Base-by-base conservation (phyloP, 2,329 filamentous ascomycete genomes). In the Aspergillus unguis region DNA sequence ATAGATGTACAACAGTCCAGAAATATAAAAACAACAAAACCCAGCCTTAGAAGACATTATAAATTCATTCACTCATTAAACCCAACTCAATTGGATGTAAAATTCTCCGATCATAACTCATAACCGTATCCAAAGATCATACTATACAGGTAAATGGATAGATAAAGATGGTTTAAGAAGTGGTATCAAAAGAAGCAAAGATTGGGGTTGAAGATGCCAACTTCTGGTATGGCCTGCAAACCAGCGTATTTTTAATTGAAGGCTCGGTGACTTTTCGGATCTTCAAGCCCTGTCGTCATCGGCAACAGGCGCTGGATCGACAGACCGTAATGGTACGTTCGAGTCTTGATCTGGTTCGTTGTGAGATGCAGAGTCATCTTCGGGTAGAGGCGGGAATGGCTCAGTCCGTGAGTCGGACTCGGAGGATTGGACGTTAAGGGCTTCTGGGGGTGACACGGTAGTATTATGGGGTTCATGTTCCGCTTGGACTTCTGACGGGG, bases 321-420 rank as follows among this genome's bases (percentile, higher is more conserved):
- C 36, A 27, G 44, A 25, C n/a, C 10, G n/a, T 9, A 36, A 9
- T 26, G n/a, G 27, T 8, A 46, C 26, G 31, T 10, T 10, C 33
- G 31, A 26, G 38, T 48, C 32, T 28, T 41, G 42, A 5, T n/a
- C 43, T 54, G 17, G 26, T 45, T 50, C 42, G 40, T 11, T n/a
- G 2, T 40, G 56, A n/a, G 47, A 55, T 23, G 38, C 23, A 48
- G 36, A 44, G 5, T 44, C 27, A 26, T 25, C 29, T 8, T 55
- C 28, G 17, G 65, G 60, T n/a, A 72, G 58, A 9, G 67, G 60
- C 6, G 70, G 70, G 31, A 72, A 72, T 9, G 69, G 69, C 36
- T 72, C 68, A 4, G 55, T 65, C 48, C 58, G 60, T 33, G 54
- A 53, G 42, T 61, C 54, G 10, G 62, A 54, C n/a, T 47, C 53